Evolutionary conservation across 306 rosid genomes (phyloP), one percentile per base, ranked within the genome.

Genomic region (Ormosia emarginata): DNA sequence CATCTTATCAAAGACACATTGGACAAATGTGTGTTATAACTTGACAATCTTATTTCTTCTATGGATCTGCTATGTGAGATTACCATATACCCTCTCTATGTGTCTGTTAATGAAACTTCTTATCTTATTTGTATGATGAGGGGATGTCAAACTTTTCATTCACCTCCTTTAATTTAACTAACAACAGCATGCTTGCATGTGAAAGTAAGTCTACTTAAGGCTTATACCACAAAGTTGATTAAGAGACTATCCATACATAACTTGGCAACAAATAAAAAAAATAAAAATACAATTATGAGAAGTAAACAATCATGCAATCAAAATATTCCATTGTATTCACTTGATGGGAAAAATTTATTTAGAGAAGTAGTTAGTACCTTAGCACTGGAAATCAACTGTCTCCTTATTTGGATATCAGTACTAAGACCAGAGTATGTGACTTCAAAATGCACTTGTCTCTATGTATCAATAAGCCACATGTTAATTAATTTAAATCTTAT

Each of bases 381-480:
- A 63, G 92, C 90, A 89, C 79, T 84, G 79, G 92, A 73, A 86
- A 93, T 90, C 75, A 90, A 63, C 85, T 88, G 94, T 84, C 92
- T 88, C 90, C 97, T 89, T 11, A 73, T 50, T 37, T 90, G 94
- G 39, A 79, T 59, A 78, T 91, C 92, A 1, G 76, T 44, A 65
- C 90, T 71, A 68, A 93, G 72, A 83, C 80, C 82, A 14, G 90
- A 86, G 49, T 95, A 91, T 13, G 89, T 76, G 34, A 95, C n/a
- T 84, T 84, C 93, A 53, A 95, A 95, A 86, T 74, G 90, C 79
- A 93, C 82, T 33, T 94, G 95, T 24, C 98, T 88, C 94, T 95
- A 94, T 58, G 52, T 12, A 55, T 56, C 33, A 70, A 82, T 59
- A 68, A 74, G 5, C 30, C 57, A 13, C 15, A 6, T 18, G 17